Base-by-base conservation (phyloP, 129 eudicot species). In the Silybum marianum region DNA sequence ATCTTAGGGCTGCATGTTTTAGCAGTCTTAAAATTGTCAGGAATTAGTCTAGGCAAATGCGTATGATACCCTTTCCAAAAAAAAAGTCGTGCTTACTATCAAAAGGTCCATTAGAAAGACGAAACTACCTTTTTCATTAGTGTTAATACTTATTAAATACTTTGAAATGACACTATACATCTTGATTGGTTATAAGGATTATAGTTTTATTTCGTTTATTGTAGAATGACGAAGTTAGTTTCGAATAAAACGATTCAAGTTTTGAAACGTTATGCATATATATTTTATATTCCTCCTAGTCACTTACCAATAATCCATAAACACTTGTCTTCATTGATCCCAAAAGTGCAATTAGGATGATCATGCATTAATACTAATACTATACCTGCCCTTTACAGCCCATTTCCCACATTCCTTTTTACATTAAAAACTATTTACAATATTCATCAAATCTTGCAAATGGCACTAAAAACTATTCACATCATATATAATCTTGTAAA, bases 391-490 rank as follows among this genome's bases (percentile, higher is more conserved):
- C 40, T 77, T 77, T 67, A 77, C 73, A 77, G 23, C 73, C 63
- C 73, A 77, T 16, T 76, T 77, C 23, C 82, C 82, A 78, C 44
- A 78, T 78, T 30, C 28, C 18, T 42, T 26, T 70, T 18, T 54
- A 24, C 10, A 24, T 51, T 44, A 54, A 58, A 75, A 3, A 75
- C 71, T 58, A 58, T 54, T 11, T 30, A 58, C 65, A 16, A 78
- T 26, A 24, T 63, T 24, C 32, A 38, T 71, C 66, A 58, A 58
- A 58, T 58, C 66, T 58, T 58, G 66, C 8, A 58, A 58, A 18
- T 58, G 66, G 9, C 66, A 58, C 19, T 58, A 58, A 58, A 3
- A 58, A 4, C 19, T 16, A 58, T 58, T 58, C 6, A 58, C 5
- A 14, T 6, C n/a, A 58, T 58, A 58, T 58, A 7, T 18, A 58